Evolutionary conservation across 2,329 filamentous ascomycete genomes (phyloP), one percentile per base, ranked within the genome.

Genomic region (Harringtonia lauricola): DNA sequence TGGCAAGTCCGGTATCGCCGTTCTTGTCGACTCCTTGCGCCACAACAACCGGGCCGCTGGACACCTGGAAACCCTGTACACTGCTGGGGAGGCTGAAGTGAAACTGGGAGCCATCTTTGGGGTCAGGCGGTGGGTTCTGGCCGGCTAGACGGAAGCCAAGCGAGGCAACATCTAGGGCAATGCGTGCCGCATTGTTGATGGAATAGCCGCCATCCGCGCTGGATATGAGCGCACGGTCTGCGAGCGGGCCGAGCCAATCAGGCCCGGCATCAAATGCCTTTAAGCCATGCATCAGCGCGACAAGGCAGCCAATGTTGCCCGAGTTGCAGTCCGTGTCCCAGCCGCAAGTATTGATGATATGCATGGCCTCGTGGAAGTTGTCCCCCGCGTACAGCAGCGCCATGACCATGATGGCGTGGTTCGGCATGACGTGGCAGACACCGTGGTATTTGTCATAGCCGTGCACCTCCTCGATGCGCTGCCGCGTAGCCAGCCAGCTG

Each of bases 311-410:
- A 10, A 64, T 45, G 36, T 63, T 64, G 1, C 61, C 61, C 3
- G 60, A 59, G 38, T 63, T 64, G 50, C 60, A 63, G 44, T 63
- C 60, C 1, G 61, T 64, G 47, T 63, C 61, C 60, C 61, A 64
- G 42, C 59, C 59, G 36, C 54, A 55, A 2, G 58, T 62, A 43
- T 60, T 61, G 43, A 61, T 49, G 34, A 62, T 59, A 42, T 61
- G 59, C 55, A 62, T 59, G 1, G 59, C 59, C 34, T 57, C 53
- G 22, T 56, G 45, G 34, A 61, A 62, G 35, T 56, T 48, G 30
- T 56, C 46, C 3, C 54, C 54, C 2, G 49, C 57, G 19, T 59
- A 60, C 6, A 61, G 38, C 8, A 62, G 44, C 1, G 58, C 43
- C 53, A 61, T 52, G 35, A 61, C 53, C 58, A 61, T 61, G 36